phyloP scores from a whole-genome alignment of 2,329 filamentous ascomycete species.

The Triangularia setosa region DNA sequence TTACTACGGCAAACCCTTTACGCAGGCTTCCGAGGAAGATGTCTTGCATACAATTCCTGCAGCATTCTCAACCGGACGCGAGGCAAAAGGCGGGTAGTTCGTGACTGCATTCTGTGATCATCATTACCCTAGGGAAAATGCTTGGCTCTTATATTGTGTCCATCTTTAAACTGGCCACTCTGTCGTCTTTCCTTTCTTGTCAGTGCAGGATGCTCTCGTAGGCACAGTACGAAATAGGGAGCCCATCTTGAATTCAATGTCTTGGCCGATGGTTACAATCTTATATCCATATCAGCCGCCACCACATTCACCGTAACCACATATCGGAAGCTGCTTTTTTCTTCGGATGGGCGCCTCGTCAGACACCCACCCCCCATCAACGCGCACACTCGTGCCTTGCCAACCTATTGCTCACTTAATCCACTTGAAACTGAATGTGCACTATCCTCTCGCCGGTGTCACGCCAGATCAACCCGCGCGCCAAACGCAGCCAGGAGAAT shows the following conservation, averaged over 20 bases:
- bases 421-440: neutral
- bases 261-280: neutral
- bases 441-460: neutral
- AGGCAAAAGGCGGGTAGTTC: neutral
- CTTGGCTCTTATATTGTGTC: neutral
- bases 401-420: too few relatives aligned
- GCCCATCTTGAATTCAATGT: neutral
- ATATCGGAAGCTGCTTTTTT: neutral
- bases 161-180: neutral
- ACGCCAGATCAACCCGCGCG: neutral
- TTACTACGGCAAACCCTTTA: neutral
- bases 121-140: neutral
- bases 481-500: neutral
- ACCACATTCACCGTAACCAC: neutral
- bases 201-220: neutral
- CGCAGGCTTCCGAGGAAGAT: neutral
- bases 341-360: slow-evolving; percentile 3
- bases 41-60: neutral
- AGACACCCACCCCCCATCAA: neutral
- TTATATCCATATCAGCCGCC: neutral
- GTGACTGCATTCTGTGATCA: neutral
- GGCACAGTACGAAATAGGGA: neutral
- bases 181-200: neutral
- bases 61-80: neutral
- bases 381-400: neutral